phyloP scores from a whole-genome alignment of 2,329 filamentous ascomycete species.

The Colletotrichum cordylinicola region DNA sequence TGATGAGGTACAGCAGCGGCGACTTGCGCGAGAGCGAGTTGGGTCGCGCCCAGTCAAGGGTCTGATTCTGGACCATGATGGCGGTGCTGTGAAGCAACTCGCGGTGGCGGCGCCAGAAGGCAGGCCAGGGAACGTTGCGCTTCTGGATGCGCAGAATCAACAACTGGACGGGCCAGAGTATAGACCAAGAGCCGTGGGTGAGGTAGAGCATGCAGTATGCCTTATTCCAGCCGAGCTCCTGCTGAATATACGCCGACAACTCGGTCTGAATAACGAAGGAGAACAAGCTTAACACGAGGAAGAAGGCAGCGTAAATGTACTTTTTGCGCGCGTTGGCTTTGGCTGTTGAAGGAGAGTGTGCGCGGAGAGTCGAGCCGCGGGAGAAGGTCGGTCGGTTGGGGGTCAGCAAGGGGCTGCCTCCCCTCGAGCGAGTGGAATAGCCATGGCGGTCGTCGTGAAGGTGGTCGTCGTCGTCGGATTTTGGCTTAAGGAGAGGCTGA shows the following conservation, averaged over 20 bases:
- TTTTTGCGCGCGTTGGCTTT: conserved; percentile 70
- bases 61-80: conserved; percentile 85
- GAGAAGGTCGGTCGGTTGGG: conserved; percentile 30
- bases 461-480: conserved; percentile 33
- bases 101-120: conserved; percentile 78
- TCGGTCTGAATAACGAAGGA: conserved; percentile 96
- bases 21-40: conserved; percentile 39
- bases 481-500: conserved; percentile 45
- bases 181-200: conserved; percentile 91
- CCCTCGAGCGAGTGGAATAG: conserved; percentile 18
- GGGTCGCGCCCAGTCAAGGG: conserved; percentile 67
- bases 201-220: conserved; percentile 99
- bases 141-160: conserved; percentile 81
- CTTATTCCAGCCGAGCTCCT: conserved; percentile 92
- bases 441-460: conserved; percentile 27
- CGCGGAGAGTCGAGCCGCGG: conserved; percentile 74
- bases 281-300: conserved; percentile 81
- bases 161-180: conserved; percentile 89
- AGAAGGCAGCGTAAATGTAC: conserved; percentile 87
- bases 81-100: conserved; percentile 58
- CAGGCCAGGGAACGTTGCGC: conserved; percentile 77
- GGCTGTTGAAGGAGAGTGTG: conserved; percentile 60
- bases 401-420: conserved; percentile 20
- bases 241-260: conserved; percentile 93
- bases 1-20: conserved; percentile 73